Conservation (phyloP, 1,284 basidiomycete species). For the Testicularia cyperi region DNA sequence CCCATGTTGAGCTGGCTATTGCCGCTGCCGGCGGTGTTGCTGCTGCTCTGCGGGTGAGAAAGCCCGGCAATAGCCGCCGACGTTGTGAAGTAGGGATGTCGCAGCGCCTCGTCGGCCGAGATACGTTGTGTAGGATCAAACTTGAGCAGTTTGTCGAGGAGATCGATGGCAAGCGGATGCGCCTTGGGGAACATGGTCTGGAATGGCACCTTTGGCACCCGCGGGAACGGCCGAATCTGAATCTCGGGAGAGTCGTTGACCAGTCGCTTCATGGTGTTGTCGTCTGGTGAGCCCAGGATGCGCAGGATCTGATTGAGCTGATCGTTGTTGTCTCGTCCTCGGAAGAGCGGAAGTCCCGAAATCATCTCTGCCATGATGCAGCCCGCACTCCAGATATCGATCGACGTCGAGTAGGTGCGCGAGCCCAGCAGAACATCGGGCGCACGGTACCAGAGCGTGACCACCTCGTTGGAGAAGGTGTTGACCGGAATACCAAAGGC, state of each 20-base stretch:
- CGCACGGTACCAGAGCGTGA: slow-evolving; percentile 98
- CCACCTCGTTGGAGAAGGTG: slow-evolving; percentile 63
- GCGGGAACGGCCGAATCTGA: slow-evolving; percentile 80
- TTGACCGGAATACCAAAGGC: slow-evolving; percentile 65
- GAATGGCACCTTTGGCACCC: slow-evolving; percentile 87
- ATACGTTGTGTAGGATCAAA: slow-evolving; percentile 93
- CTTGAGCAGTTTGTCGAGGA: slow-evolving; percentile 90
- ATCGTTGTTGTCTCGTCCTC: slow-evolving; percentile 96
- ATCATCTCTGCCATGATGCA: slow-evolving; percentile 95
- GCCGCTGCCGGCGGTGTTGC: too few relatives aligned
- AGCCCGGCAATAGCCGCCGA: slow-evolving; percentile 43
- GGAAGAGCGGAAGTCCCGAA: slow-evolving; percentile 91
- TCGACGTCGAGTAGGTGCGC: slow-evolving; percentile 94
- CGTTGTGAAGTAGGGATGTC: slow-evolving; percentile 83
- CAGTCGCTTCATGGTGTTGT: slow-evolving; percentile 84
- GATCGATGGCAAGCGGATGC: slow-evolving; percentile 84
- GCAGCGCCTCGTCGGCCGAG: slow-evolving; percentile 86
- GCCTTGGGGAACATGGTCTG: slow-evolving; percentile 88
- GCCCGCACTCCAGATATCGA: slow-evolving; percentile 98
- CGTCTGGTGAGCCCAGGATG: slow-evolving; percentile 92
- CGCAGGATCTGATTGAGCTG: slow-evolving; percentile 97
- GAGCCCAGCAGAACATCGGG: slow-evolving; percentile 97
- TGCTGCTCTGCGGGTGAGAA: slow-evolving; percentile 22
- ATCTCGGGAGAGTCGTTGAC: slow-evolving; percentile 91
- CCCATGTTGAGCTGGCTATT: slow-evolving; percentile 36